phyloP scores from a whole-genome alignment of 148 eudicot genomes.

The Mesembryanthemum crystallinum region DNA sequence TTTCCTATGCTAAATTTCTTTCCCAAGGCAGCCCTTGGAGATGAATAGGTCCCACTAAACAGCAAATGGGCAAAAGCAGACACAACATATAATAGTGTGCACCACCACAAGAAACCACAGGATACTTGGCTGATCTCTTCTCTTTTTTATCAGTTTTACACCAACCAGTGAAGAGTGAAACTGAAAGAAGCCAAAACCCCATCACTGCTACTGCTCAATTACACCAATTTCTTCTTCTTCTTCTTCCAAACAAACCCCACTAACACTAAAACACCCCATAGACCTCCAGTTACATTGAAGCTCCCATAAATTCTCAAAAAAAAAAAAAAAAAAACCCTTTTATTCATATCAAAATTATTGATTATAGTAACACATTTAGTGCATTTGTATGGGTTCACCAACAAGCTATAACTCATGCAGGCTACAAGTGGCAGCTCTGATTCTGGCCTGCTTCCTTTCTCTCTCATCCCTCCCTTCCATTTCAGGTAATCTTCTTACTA shows the following conservation, averaged over 20 bases:
- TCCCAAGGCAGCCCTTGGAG: constrained; percentile 4
- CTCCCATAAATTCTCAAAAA: constrained; percentile 2
- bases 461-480: constrained; percentile 20
- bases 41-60: background rate
- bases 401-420: background rate
- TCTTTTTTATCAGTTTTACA: background rate
- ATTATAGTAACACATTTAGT: background rate
- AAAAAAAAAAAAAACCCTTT: background rate
- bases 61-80: background rate
- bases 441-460: constrained; percentile 23
- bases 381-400: constrained; percentile 10
- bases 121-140: background rate
- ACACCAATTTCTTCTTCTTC: background rate
- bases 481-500: constrained; percentile 35
- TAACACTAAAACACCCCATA: background rate
- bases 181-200: background rate
- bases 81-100: background rate
- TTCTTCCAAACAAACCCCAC: background rate
- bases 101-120: background rate
- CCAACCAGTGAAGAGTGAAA: background rate
- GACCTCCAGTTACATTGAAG: constrained; percentile 5
- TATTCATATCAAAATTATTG: background rate
- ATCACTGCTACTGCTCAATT: background rate
- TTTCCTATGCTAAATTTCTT: background rate
- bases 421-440: constrained; percentile 18